Evolutionary conservation across 2,329 filamentous ascomycete species (phyloP).

Genomic region (Paracoccidioides lutzii): DNA sequence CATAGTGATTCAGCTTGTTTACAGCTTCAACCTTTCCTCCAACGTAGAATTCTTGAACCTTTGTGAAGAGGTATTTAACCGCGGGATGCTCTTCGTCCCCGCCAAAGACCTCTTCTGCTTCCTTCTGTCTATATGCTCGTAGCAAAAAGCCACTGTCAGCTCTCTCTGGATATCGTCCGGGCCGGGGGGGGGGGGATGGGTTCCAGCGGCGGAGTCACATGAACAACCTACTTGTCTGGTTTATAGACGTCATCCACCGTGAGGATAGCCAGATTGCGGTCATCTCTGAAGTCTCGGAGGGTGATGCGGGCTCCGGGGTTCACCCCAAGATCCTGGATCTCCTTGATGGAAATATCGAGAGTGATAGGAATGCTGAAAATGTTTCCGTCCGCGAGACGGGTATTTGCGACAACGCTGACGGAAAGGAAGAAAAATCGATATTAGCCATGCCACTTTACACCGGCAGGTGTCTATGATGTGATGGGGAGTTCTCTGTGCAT

Average conservation of each 20-base stretch:
- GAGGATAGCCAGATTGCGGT: constrained; percentile 88
- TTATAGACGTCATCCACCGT: constrained; percentile 91
- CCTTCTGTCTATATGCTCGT: constrained; percentile 50
- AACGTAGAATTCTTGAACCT: constrained; percentile 76
- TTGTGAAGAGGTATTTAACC: constrained; percentile 74
- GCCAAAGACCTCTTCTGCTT: constrained; percentile 90
- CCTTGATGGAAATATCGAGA: constrained; percentile 66
- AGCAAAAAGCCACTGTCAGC: background rate
- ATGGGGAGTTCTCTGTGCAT: background rate
- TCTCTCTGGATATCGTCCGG: background rate
- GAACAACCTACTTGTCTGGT: constrained; percentile 68
- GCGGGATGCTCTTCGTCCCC: constrained; percentile 85
- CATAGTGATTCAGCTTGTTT: constrained; percentile 93
- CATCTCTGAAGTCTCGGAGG: constrained; percentile 89
- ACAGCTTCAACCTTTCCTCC: constrained; percentile 94
- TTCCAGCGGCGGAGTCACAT: background rate
- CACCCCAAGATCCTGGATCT: constrained; percentile 60
- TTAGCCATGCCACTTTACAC: background rate
- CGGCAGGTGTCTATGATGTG: background rate
- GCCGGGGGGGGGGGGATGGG: too few relatives aligned
- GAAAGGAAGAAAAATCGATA: constrained; percentile 8
- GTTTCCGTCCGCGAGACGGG: constrained; percentile 73
- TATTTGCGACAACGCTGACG: constrained; percentile 68
- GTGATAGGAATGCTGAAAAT: constrained; percentile 97
- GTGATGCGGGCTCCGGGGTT: constrained; percentile 72